These are phyloP conservation scores for Raffaelea ambrosiae DNA, from an alignment of 2,329 filamentous ascomycete species.

Conservation along the genomic window DNA sequence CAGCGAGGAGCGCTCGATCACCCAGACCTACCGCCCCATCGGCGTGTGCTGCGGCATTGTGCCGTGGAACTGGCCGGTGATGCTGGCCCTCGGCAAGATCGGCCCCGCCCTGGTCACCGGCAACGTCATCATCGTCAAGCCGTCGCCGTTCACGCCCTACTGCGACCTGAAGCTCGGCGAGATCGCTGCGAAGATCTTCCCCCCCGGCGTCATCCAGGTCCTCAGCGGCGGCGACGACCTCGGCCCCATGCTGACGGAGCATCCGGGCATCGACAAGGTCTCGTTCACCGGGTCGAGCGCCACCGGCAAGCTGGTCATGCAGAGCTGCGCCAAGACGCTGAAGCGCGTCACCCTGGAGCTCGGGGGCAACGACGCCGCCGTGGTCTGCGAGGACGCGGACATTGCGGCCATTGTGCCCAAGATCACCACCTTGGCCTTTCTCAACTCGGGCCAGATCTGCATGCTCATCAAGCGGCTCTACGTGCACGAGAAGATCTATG, in stretches of 20 bases:
- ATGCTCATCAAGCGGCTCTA: slow-evolving; percentile 43
- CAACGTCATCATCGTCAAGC: slow-evolving; percentile 27
- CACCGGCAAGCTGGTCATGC: slow-evolving; percentile 54
- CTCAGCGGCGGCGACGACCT: slow-evolving; percentile 52
- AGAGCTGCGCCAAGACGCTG: slow-evolving; percentile 44
- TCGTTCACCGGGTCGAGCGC: slow-evolving; percentile 54
- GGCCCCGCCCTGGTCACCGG: not conserved
- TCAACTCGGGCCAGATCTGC: slow-evolving; percentile 25
- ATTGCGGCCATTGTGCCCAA: slow-evolving; percentile 23
- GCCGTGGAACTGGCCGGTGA: not conserved
- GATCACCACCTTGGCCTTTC: not conserved
- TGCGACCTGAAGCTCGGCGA: slow-evolving; percentile 49
- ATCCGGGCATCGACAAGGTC: slow-evolving; percentile 53
- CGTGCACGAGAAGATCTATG: slow-evolving; percentile 41
- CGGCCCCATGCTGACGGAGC: slow-evolving; percentile 47
- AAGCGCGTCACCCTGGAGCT: slow-evolving; percentile 55
- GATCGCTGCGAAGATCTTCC: slow-evolving; percentile 47
- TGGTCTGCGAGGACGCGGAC: slow-evolving; percentile 34
- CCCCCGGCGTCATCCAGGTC: slow-evolving; percentile 53
- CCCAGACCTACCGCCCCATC: no score
- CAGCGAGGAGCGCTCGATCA: no score
- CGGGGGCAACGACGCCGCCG: slow-evolving; percentile 25
- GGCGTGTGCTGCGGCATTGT: not conserved
- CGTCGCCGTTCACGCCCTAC: slow-evolving; percentile 47
- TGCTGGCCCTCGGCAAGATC: not conserved